phyloP scores from a whole-genome alignment of 1,284 basidiomycete species.

The Irpex rosettiformis region DNA sequence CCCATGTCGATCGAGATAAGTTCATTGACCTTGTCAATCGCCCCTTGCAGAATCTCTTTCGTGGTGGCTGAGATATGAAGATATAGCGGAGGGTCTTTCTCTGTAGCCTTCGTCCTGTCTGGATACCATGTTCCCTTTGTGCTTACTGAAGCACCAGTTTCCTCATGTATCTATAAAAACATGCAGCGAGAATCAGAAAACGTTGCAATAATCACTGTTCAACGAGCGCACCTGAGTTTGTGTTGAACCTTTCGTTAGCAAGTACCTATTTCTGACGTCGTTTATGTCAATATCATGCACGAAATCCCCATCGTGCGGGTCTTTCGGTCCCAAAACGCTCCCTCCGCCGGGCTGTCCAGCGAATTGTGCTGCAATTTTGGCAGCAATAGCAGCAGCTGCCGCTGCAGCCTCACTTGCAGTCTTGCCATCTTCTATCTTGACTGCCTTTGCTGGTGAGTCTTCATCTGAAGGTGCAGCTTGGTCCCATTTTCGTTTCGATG shows the following conservation, averaged over 20 bases:
- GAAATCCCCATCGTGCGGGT: conserved; percentile 80
- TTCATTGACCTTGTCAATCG: conserved; percentile 83
- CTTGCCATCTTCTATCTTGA: conserved; percentile 56
- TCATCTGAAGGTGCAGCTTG: conserved; percentile 49
- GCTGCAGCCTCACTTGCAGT: conserved; percentile 77
- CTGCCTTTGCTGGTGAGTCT: conserved; percentile 40
- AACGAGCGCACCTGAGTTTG: conserved; percentile 75
- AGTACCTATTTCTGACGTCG: conserved; percentile 92
- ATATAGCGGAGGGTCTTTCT: conserved; percentile 92
- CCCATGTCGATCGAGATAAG: conserved; percentile 85
- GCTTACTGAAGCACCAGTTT: conserved; percentile 86
- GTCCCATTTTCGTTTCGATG: conserved; percentile 73
- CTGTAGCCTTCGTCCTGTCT: conserved; percentile 84
- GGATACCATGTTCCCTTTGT: conserved; percentile 96
- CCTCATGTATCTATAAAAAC: conserved; percentile 74
- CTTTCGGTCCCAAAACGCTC: conserved; percentile 44
- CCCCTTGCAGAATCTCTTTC: conserved; percentile 77
- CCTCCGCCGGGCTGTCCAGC: conserved; percentile 42
- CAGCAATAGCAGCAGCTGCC: conserved; percentile 82
- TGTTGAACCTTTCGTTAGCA: conserved; percentile 92
- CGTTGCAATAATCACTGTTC: neutral
- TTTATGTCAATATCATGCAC: conserved; percentile 96
- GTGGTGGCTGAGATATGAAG: conserved; percentile 89
- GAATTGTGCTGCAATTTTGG: conserved; percentile 88
- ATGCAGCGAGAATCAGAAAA: neutral